Base-by-base conservation (phyloP, 164 flowering plant genomes). In the Tetrastigma voinierianum region DNA sequence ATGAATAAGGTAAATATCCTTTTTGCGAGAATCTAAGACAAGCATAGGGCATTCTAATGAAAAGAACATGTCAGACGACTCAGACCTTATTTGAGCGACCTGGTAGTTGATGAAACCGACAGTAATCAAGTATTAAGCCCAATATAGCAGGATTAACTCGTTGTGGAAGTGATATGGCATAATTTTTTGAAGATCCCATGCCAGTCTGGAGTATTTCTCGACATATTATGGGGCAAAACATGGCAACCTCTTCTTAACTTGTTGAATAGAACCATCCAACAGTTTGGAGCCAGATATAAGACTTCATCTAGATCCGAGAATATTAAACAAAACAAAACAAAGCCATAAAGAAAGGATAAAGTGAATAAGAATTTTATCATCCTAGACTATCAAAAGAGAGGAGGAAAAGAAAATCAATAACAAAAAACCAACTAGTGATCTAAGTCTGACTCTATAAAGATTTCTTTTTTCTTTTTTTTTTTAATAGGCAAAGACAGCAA, bases 31-130 rank as follows among this genome's bases (percentile, higher is more conserved):
- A 43, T 55, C 10, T n/a, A 51, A 52, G n/a, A 24, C 51, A 56
- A 55, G 20, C 32, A 19, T 9, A 51, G 16, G 11, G 13, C 48
- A 25, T 10, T 17, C 51, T 48, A 17, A 70, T 57, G 9, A 56
- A 12, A 23, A 57, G 58, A 52, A 48, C 47, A 55, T 16, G 62
- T 51, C 57, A 46, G n/a, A n/a, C n/a, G n/a, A n/a, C n/a, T n/a
- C n/a, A n/a, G 19, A 93, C 97, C 97, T 93, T 93, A 76, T 91
- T 91, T 20, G 98, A 93, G 68, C 83, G 97, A 18, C 97, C 98
- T 3, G 90, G 88, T 66, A 82, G 79, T 87, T 91, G 96, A 76
- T 93, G 98, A 76, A 93, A 93, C 74, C 93, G 85, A 70, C 98
- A 91, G 65, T 93, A 93, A 61, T 93, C 96, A 72, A 93, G 89